phyloP scores from a whole-genome alignment of 768 basidiomycete species.

The Trametes maxima region DNA sequence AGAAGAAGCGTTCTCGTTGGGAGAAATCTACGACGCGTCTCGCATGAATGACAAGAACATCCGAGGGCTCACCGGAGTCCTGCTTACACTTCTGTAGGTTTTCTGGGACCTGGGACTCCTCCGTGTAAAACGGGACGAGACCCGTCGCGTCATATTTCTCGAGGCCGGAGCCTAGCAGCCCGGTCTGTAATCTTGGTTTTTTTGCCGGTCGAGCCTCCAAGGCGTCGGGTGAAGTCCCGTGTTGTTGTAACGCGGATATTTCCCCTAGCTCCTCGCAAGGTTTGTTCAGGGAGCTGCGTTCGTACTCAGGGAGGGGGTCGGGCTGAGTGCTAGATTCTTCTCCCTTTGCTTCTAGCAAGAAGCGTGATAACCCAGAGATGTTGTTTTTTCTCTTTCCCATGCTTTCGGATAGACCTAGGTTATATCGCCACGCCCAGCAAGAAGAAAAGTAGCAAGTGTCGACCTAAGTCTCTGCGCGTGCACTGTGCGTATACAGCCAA shows the following conservation, averaged over 20 bases:
- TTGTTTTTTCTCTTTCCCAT: slow-evolving; percentile 23
- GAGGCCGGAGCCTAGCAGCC: slow-evolving; percentile 33
- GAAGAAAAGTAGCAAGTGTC: background rate
- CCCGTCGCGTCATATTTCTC: slow-evolving; percentile 67
- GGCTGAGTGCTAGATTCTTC: background rate
- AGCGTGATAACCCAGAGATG: slow-evolving; percentile 18
- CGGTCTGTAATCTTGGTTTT: slow-evolving; percentile 32
- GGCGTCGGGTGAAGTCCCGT: background rate
- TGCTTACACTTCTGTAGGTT: slow-evolving; percentile 82
- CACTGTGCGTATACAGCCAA: too few species aligned
- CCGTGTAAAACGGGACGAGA: slow-evolving; percentile 71
- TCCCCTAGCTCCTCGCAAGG: background rate
- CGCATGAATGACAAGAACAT: background rate
- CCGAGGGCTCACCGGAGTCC: background rate
- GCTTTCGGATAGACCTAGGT: background rate
- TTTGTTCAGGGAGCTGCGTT: too few species aligned
- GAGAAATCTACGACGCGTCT: slow-evolving; percentile 64
- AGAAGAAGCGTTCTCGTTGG: slow-evolving; percentile 83
- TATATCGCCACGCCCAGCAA: background rate
- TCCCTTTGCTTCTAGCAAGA: slow-evolving; percentile 2
- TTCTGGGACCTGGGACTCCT: slow-evolving; percentile 68
- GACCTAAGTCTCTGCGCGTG: too few species aligned
- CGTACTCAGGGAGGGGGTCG: background rate
- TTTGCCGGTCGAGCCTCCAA: slow-evolving; percentile 37
- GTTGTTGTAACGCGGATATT: background rate